Base-by-base conservation (phyloP, 805 yeast genomes). In the Candida pseudofarinosa region DNA sequence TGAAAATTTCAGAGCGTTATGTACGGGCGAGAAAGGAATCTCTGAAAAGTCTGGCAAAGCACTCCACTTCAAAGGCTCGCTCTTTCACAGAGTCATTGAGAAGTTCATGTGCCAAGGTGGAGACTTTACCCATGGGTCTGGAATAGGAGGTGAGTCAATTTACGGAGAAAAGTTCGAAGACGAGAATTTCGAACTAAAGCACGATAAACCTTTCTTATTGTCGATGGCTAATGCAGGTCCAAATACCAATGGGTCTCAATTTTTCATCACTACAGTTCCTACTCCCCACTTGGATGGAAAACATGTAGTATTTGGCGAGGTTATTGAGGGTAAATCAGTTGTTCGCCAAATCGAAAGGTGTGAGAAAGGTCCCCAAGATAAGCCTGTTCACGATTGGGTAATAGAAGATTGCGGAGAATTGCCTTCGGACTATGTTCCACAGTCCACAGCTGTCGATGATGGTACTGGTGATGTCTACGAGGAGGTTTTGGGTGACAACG, bases 201-300 rank as follows among this genome's bases (percentile, higher is more conserved):
- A 91, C 60, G 88, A 82, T 50, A 76, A 76, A 56, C 98, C 98
- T 42, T 90, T 85, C 63, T 73, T 93, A 52, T 76, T 91, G 53
- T 87, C 96, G 5, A 93, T 91, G 98, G 98, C 99, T 44, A 91
- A 91, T 59, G 87, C 97, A 3, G 98, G 98, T 14, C 89, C 96
- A 45, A 81, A 83, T 62, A 91, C 98, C 38, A 93, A 93, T 59
- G 98, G 98, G 1, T 88, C 97, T 2, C 98, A 91, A 66, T 93
- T 88, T 56, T 91, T 91, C 63, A 81, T 91, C 55, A 91, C 99
- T 19, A 88, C 97, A 2, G 93, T 81, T 2, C 82, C 88, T 34
- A 88, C 97, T 1, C 96, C 98, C 4, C 98, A 91, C 65, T 77
- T 93, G 51, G 91, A 93, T 60, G 95, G 91, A 19, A 91, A 91